These are phyloP conservation scores for Plasmodium malariae DNA, from an alignment of 169 alveolate genomes.

Conservation along the genomic window DNA sequence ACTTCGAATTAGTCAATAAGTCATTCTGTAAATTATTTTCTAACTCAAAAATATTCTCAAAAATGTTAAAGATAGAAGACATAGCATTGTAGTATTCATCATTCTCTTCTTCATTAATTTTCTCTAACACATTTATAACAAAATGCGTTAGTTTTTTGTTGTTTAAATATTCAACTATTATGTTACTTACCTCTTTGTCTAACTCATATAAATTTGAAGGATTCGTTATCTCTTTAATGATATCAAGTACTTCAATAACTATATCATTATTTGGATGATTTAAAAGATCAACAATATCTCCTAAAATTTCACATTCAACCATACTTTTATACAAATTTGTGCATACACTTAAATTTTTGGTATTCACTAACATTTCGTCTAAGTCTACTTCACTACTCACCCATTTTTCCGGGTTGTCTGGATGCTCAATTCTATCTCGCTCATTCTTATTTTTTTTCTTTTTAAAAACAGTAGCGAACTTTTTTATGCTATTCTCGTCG, in stretches of 20 bases:
- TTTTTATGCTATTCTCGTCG: constrained; percentile 67
- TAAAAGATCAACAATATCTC: constrained; percentile 51
- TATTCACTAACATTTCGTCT: constrained; percentile 68
- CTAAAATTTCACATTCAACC: constrained; percentile 55
- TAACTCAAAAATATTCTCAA: constrained; percentile 70
- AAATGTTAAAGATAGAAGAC: constrained; percentile 63
- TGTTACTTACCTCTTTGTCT: constrained; percentile 8
- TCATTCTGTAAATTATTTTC: constrained; percentile 72
- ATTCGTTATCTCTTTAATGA: constrained; percentile 69
- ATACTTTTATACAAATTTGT: constrained; percentile 67
- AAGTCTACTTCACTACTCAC: constrained; percentile 74
- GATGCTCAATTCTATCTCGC: constrained; percentile 73
- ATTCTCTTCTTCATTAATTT: constrained; percentile 69
- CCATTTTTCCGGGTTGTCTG: constrained; percentile 76
- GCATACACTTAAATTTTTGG: constrained; percentile 70
- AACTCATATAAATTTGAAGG: constrained; percentile 72
- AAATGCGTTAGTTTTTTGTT: constrained; percentile 66
- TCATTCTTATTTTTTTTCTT: constrained; percentile 68
- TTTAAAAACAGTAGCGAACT: constrained; percentile 45
- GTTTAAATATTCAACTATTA: constrained; percentile 42
- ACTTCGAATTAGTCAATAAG: constrained; percentile 59
- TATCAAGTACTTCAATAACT: constrained; percentile 68
- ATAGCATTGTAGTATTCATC: constrained; percentile 72
- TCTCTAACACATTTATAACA: constrained; percentile 65
- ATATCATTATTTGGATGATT: constrained; percentile 75